Evolutionary conservation across 805 yeast genomes (phyloP).

Genomic region (Maudiozyma pseudohumilis): DNA sequence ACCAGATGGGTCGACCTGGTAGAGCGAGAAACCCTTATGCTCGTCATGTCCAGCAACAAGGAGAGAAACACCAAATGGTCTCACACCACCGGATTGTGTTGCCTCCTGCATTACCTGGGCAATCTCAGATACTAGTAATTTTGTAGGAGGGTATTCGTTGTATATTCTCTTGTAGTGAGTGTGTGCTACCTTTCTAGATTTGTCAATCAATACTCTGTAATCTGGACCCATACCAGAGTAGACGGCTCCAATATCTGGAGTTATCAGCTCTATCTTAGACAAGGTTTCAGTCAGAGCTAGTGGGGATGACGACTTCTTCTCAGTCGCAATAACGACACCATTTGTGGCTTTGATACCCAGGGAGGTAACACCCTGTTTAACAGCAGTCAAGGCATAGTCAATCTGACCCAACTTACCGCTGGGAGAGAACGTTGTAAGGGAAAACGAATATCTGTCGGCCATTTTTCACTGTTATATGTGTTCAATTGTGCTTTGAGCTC

Average conservation of each 20-base stretch:
- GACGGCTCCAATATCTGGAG: slow-evolving; percentile 95
- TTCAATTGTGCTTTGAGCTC: no score
- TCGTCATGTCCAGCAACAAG: slow-evolving; percentile 92
- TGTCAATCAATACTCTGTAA: slow-evolving; percentile 86
- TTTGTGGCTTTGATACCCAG: slow-evolving; percentile 90
- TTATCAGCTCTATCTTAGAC: slow-evolving; percentile 68
- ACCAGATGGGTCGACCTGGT: slow-evolving; percentile 98
- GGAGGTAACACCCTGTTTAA: slow-evolving; percentile 95
- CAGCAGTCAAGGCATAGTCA: slow-evolving; percentile 95
- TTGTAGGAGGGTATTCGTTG: slow-evolving; percentile 95
- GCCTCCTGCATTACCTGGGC: slow-evolving; percentile 97
- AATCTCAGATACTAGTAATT: slow-evolving; percentile 83
- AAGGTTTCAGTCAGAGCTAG: slow-evolving; percentile 66
- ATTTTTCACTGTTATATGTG: slow-evolving; percentile 31
- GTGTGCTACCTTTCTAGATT: slow-evolving; percentile 88
- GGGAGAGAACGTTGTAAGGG: slow-evolving; percentile 95
- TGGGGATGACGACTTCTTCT: slow-evolving; percentile 75
- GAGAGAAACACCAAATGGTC: slow-evolving; percentile 96
- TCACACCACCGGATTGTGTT: slow-evolving; percentile 97
- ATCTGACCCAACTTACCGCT: slow-evolving; percentile 97
- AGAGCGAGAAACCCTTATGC: slow-evolving; percentile 60
- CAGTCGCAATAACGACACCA: slow-evolving; percentile 95
- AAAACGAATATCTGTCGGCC: slow-evolving; percentile 98
- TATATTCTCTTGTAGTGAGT: slow-evolving; percentile 85
- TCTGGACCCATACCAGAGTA: slow-evolving; percentile 99